Evolutionary conservation across 2,329 filamentous ascomycete species (phyloP).

Genomic region (Penicillium thymicola): DNA sequence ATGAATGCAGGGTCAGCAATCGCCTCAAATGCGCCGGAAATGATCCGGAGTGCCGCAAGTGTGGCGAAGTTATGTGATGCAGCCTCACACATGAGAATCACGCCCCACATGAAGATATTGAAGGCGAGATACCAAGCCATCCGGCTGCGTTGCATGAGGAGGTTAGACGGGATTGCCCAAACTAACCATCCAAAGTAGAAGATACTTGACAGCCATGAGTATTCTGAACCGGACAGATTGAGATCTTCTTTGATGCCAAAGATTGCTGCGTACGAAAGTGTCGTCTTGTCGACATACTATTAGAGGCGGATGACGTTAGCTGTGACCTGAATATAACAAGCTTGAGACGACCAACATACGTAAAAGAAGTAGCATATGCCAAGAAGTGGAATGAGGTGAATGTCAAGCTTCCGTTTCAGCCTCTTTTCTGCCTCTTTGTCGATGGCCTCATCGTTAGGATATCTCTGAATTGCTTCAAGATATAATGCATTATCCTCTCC

Average conservation of each 20-base stretch:
- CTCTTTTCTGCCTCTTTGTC: neutral
- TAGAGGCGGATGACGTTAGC: neutral
- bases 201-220: conserved; percentile 39
- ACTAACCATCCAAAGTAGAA: conserved; percentile 43
- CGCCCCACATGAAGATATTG: conserved; percentile 38
- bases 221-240: conserved; percentile 34
- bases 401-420: neutral
- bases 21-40: neutral
- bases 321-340: neutral
- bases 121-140: conserved; percentile 41
- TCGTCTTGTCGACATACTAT: neutral
- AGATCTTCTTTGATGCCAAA: neutral
- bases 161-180: conserved; percentile 13
- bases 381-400: neutral
- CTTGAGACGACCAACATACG: conserved; percentile 12
- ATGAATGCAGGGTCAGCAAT: conserved; percentile 53
- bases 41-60: neutral
- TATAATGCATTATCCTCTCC: neutral
- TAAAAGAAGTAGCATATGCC: neutral
- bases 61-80: conserved; percentile 47
- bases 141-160: neutral
- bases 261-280: neutral
- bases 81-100: conserved; percentile 39
- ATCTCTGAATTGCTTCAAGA: neutral
- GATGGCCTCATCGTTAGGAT: neutral